Conservation (phyloP, 1,139 yeast genomes). For the Pneumocystis oryctolagi region DNA sequence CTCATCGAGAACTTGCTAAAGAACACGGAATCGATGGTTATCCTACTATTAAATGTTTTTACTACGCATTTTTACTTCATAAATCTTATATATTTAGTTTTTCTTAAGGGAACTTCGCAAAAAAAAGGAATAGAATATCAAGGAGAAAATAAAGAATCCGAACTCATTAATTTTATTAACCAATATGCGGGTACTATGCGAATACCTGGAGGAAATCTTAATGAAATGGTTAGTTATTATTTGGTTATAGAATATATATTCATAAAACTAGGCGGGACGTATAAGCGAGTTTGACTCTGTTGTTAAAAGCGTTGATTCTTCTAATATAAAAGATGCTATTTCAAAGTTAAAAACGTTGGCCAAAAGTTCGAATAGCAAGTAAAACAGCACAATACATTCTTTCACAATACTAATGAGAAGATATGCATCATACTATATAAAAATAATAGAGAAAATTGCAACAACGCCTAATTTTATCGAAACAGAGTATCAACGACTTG, state of each 20-base stretch:
- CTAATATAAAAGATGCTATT: constrained; percentile 18
- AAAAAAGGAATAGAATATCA: constrained; percentile 27
- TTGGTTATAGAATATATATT: not conserved
- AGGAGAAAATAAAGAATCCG: constrained; percentile 32
- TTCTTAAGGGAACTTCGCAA: constrained; percentile 29
- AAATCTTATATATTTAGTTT: constrained; percentile 36
- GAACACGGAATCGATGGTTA: constrained; percentile 46
- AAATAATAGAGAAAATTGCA: constrained; percentile 36
- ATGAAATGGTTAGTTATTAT: constrained; percentile 5
- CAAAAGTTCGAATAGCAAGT: constrained; percentile 8
- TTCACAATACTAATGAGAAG: constrained; percentile 19
- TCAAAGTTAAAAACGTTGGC: constrained; percentile 22
- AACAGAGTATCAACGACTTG: constrained; percentile 40
- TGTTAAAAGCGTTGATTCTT: constrained; percentile 9
- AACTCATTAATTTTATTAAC: constrained; percentile 39
- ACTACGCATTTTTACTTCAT: not conserved
- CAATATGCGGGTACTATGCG: constrained; percentile 39
- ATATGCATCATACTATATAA: constrained; percentile 33
- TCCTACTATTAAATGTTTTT: constrained; percentile 47
- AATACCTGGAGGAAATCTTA: constrained; percentile 37
- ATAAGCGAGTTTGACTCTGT: constrained; percentile 30
- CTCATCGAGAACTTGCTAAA: constrained; percentile 38
- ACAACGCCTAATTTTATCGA: constrained; percentile 37
- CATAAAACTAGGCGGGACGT: constrained; percentile 38
- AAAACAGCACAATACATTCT: not conserved